These are phyloP conservation scores for Azolla pinnata DNA, from an alignment of 75 land plant species.

Conservation along the genomic window DNA sequence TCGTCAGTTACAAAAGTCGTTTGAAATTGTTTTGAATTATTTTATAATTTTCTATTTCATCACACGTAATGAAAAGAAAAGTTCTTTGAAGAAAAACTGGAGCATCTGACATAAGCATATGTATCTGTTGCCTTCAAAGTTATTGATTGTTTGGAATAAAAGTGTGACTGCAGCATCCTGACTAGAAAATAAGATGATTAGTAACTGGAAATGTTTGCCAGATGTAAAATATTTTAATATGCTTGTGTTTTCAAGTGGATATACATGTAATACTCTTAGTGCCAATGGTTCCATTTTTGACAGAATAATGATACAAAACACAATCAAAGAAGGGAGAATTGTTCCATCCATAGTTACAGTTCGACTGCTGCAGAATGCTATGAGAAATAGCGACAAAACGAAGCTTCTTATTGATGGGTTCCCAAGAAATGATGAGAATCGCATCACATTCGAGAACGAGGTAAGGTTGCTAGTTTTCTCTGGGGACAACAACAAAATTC, in stretches of 20 bases:
- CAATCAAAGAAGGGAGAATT: constrained; percentile 92
- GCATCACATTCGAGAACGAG: constrained; percentile 77
- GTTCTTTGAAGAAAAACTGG: not conserved
- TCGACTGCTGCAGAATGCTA: constrained; percentile 77
- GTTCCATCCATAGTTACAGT: constrained; percentile 93
- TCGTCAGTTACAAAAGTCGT: too few relatives aligned
- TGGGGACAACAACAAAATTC: too few relatives aligned
- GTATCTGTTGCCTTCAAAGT: too few relatives aligned
- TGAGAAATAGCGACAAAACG: constrained; percentile 62
- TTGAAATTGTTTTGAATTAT: not conserved
- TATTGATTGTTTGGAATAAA: not conserved
- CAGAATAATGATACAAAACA: constrained; percentile 79
- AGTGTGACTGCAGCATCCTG: not conserved
- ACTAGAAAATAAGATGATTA: not conserved
- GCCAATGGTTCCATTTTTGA: too few relatives aligned
- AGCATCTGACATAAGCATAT: not conserved
- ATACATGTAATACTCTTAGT: too few relatives aligned
- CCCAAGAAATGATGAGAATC: constrained; percentile 94
- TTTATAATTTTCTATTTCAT: not conserved
- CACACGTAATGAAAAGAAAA: not conserved
- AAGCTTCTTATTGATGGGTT: constrained; percentile 96
- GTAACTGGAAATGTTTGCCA: too few relatives aligned
- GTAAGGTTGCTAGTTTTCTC: constrained; percentile 22
- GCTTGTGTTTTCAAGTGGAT: too few relatives aligned
- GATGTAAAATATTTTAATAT: not conserved